Percentiles rank a stretch among this genome's conserved stretches.
Evolutionary conservation across 768 basidiomycete genomes (phyloP).

Genomic region (Trametopsis cervina): DNA sequence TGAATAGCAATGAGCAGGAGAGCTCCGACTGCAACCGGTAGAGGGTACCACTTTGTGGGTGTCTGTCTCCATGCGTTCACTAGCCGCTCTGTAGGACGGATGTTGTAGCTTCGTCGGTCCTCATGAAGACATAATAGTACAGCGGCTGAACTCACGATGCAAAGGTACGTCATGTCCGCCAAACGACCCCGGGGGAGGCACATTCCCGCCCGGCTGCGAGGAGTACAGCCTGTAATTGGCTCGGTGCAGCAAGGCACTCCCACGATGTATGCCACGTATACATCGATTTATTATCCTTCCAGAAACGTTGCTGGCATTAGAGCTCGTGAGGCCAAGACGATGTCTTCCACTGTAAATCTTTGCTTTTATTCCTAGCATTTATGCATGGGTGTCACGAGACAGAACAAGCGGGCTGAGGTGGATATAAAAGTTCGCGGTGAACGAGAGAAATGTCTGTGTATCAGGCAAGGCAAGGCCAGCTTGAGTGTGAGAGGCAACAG

Average conservation of each 20-base stretch:
- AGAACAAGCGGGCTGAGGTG: neutral
- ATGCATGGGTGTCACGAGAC: conserved; percentile 8
- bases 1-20: conserved; percentile 77
- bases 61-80: conserved; percentile 79
- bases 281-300: conserved; percentile 9
- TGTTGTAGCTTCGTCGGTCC: neutral
- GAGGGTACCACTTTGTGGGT: conserved; percentile 92
- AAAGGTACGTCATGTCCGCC: conserved; percentile 12
- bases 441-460: too few species aligned
- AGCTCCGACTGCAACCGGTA: conserved; percentile 86
- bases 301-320: conserved; percentile 8
- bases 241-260: conserved; percentile 5
- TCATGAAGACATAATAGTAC: neutral
- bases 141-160: conserved; percentile 8
- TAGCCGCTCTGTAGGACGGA: conserved; percentile 44
- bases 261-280: conserved; percentile 13
- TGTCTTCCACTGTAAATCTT: conserved; percentile 12
- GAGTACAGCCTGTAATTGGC: conserved; percentile 13
- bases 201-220: conserved; percentile 5
- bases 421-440: neutral
- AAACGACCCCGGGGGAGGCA: conserved; percentile 9
- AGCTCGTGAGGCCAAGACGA: conserved; percentile 2
- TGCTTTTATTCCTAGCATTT: conserved; percentile 14
- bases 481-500: neutral
- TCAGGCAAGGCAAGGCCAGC: conserved; percentile 1